Evolutionary conservation across 2,329 filamentous ascomycete species (phyloP).

Genomic region (Paraphaeosphaeria sporulosa): DNA sequence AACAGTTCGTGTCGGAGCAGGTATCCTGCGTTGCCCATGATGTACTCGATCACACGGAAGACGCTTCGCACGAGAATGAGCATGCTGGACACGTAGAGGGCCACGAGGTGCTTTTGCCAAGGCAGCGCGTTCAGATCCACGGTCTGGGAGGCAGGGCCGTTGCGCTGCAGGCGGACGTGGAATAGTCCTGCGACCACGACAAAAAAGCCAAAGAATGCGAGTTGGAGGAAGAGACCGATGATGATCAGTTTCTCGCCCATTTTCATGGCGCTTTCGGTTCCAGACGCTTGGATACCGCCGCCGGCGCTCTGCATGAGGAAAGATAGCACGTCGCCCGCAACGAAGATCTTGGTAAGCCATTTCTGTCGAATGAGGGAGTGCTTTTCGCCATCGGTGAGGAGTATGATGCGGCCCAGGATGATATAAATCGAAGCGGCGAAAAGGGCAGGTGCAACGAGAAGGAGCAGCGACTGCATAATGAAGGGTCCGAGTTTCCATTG

Average conservation of each 20-base stretch:
- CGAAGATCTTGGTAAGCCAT: conserved; percentile 64
- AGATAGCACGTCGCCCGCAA: conserved; percentile 61
- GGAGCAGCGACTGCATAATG: conserved; percentile 50
- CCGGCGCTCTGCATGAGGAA: conserved; percentile 61
- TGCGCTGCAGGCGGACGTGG: conserved; percentile 52
- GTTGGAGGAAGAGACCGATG: conserved; percentile 64
- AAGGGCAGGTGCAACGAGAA: conserved; percentile 55
- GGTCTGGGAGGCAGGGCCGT: neutral
- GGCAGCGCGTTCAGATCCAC: conserved; percentile 21
- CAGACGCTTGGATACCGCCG: conserved; percentile 52
- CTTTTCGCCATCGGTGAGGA: conserved; percentile 50
- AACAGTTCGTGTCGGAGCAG: conserved; percentile 54
- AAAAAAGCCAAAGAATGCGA: conserved; percentile 66
- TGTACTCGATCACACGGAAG: conserved; percentile 59
- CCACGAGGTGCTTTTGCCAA: conserved; percentile 48
- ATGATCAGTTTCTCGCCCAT: conserved; percentile 63
- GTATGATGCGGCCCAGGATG: conserved; percentile 54
- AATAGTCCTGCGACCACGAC: conserved; percentile 58
- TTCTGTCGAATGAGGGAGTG: conserved; percentile 53
- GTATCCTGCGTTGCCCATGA: conserved; percentile 53
- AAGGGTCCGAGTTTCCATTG: conserved; percentile 36
- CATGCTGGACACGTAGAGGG: conserved; percentile 53
- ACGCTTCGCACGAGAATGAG: conserved; percentile 60
- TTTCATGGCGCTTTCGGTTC: conserved; percentile 31
- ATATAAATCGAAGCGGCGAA: conserved; percentile 59